Conservation (phyloP, 306 rosid species). For the Begonia peltatifolia region DNA sequence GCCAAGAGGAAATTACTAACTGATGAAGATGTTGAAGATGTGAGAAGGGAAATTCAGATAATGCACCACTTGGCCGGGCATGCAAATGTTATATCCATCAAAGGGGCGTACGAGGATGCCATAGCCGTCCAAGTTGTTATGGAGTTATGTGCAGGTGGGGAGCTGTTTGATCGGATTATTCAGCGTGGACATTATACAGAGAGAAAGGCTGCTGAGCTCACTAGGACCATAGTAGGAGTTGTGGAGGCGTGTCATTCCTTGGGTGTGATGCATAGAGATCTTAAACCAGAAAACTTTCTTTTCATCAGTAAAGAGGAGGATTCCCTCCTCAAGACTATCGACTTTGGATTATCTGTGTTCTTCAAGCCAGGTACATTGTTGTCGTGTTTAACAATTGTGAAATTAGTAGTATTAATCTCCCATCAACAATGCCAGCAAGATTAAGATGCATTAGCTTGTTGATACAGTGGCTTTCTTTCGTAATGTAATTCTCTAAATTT, state of each 20-base stretch:
- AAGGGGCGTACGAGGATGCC: conserved; percentile 90
- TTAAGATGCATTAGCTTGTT: no score
- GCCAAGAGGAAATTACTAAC: conserved; percentile 85
- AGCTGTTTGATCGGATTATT: conserved; percentile 89
- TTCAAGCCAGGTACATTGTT: conserved; percentile 79
- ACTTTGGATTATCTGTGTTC: conserved; percentile 85
- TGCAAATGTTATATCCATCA: conserved; percentile 84
- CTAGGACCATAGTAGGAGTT: conserved; percentile 87
- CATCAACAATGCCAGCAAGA: no score
- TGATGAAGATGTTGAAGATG: conserved; percentile 91
- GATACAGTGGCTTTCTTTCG: no score
- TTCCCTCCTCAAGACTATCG: conserved; percentile 89
- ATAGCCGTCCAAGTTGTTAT: conserved; percentile 92
- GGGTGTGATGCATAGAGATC: conserved; percentile 95
- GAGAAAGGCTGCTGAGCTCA: conserved; percentile 88
- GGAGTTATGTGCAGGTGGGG: conserved; percentile 97
- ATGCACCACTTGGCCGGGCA: conserved; percentile 96
- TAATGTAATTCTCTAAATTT: no score
- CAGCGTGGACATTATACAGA: conserved; percentile 91
- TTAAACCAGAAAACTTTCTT: conserved; percentile 95
- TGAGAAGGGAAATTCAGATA: conserved; percentile 97
- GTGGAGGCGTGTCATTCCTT: conserved; percentile 90
- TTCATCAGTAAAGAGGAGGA: conserved; percentile 77
- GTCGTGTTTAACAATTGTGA: no score
- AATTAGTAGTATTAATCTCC: no score